Conservation (phyloP, 1,139 yeast genomes). For the Geotrichum citri-aurantii region DNA sequence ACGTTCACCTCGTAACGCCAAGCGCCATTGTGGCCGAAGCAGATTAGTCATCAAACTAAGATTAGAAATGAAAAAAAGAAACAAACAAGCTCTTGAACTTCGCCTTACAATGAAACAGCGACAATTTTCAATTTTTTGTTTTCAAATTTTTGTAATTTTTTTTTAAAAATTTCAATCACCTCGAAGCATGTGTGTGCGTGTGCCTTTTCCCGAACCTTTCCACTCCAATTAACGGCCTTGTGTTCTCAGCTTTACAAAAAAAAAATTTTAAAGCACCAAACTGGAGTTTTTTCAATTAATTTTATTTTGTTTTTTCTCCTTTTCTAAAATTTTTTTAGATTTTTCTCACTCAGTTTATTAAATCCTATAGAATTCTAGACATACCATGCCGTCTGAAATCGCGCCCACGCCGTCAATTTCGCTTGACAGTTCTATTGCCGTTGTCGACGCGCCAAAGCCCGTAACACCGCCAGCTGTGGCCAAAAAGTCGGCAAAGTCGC, state of each 20-base stretch:
- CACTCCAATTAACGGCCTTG: not conserved
- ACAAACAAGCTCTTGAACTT: not conserved
- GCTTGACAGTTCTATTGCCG: not conserved
- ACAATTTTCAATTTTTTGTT: not conserved
- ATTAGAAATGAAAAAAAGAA: not conserved
- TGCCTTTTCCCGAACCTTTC: not conserved
- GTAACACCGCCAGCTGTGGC: not conserved
- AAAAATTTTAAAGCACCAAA: not conserved
- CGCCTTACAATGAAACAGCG: not conserved
- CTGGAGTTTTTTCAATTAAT: not conserved
- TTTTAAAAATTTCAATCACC: too few species aligned
- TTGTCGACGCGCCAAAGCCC: not conserved
- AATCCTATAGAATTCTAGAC: not conserved
- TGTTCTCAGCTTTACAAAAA: not conserved
- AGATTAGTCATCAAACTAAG: not conserved
- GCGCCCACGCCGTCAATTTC: not conserved
- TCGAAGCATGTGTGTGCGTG: not conserved
- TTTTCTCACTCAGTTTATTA: not conserved
- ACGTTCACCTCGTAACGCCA: not conserved
- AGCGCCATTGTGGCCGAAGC: not conserved
- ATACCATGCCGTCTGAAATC: not conserved
- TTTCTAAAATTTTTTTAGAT: not conserved
- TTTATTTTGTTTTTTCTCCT: not conserved
- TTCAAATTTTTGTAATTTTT: too few species aligned
- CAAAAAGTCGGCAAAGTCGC: slow-evolving; percentile 31